Conservation (phyloP, 768 basidiomycete genomes). For the Hericium alpestre region DNA sequence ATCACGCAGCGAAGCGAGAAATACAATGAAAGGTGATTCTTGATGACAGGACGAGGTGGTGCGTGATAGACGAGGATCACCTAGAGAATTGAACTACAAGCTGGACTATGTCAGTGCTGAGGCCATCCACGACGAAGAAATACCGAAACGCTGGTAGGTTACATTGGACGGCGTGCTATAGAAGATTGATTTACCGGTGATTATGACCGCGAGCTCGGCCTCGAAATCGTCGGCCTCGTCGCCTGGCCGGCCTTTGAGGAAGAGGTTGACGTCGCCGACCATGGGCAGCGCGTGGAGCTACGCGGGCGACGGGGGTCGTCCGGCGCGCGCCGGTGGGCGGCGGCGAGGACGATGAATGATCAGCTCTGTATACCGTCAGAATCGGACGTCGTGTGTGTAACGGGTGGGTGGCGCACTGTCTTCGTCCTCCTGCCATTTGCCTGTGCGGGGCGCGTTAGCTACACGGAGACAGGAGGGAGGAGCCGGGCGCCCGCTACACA, state of each 20-base stretch:
- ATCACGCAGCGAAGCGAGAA: no score
- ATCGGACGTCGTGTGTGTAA: no score
- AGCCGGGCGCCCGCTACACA: slow-evolving; percentile 63
- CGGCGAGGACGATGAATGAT: slow-evolving; percentile 88
- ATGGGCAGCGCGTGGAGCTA: slow-evolving; percentile 40
- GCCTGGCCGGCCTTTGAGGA: slow-evolving; percentile 46
- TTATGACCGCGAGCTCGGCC: slow-evolving; percentile 87
- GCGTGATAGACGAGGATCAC: no score
- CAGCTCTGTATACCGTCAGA: slow-evolving; percentile 37
- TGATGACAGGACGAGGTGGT: no score
- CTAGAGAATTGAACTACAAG: no score
- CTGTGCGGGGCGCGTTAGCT: slow-evolving; percentile 25
- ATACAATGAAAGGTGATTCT: no score
- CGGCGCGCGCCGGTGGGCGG: slow-evolving; percentile 21
- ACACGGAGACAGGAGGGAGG: background rate
- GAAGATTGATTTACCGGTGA: no score
- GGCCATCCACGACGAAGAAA: no score
- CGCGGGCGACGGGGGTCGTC: slow-evolving; percentile 9
- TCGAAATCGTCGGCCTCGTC: slow-evolving; percentile 32
- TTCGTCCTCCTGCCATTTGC: slow-evolving; percentile 75
- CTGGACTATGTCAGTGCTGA: no score
- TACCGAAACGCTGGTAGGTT: no score
- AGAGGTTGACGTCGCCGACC: slow-evolving; percentile 91
- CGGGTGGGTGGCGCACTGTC: slow-evolving; percentile 41
- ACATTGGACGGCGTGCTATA: no score